Evolutionary conservation across 139 green algal species (phyloP), one percentile per base, ranked within the genome.

Genomic region (Micractinium sp.): DNA sequence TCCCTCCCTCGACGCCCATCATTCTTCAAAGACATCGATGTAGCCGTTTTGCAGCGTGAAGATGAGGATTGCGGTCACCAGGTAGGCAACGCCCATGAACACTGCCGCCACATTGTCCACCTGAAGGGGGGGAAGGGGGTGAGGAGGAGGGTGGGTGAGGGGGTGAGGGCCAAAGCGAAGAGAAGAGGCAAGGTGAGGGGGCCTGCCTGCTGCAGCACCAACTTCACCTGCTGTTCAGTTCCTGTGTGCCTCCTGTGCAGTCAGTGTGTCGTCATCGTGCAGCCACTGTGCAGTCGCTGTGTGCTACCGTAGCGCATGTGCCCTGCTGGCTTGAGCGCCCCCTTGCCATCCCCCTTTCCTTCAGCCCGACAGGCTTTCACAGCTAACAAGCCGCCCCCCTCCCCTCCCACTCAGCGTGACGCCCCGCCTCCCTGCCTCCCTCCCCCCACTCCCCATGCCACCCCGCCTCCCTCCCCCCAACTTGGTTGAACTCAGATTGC

Each of bases 21-120:
- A 56, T 56, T 80, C 81, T 29, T 60, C 19, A 36, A 87, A 87
- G 1, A 87, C 27, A 29, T 87, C 38, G 36, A 87, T 87, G 66
- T 87, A 79, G 0, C 61, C 82, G 15, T 53, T 76, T 16, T 87
- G 82, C 36, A 87, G 82, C 9, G 41, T 63, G 83, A 87, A 87
- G 38, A 87, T 87, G 38, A 87, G 83, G 67, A 87, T 67, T 15
- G 66, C 66, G 38, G 83, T 47, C 38, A 87, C 18, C 66, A 31
- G 19, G 39, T 87, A 87, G 0, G 14, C 39, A 16, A 81, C 1
- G 38, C 67, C 41, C 16, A 87, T 39, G n/a, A 81, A 38, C 13
- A 47, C 67, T 0, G 67, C 83, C 0, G 83, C n/a, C 19, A 79
- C 29, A 12, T 27, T 67, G 66, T 87, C 83, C 27, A 87, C 83